Evolutionary conservation across 179 eudicot species (phyloP).

Genomic region (Amaranthus tricolor): DNA sequence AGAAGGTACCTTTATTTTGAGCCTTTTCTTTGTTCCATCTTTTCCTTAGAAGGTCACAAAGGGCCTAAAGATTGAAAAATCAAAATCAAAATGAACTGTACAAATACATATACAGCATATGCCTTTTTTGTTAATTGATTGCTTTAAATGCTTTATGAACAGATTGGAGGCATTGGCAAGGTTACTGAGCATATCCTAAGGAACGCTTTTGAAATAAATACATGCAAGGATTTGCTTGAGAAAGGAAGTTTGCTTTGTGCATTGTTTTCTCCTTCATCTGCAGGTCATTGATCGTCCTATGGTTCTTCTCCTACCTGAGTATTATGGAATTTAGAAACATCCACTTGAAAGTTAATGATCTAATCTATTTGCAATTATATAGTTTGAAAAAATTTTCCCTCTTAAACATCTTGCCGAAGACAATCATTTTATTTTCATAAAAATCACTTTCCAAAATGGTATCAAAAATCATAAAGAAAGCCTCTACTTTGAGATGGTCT

Average conservation of each 20-base stretch:
- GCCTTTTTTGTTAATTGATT: not conserved
- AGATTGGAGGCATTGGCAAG: slow-evolving; percentile 98
- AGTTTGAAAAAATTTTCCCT: slow-evolving; percentile 1
- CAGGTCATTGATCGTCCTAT: slow-evolving; percentile 47
- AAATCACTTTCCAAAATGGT: no score
- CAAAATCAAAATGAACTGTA: not conserved
- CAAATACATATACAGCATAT: not conserved
- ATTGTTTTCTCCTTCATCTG: slow-evolving; percentile 77
- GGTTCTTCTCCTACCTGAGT: slow-evolving; percentile 4
- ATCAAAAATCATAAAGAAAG: no score
- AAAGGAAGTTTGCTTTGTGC: slow-evolving; percentile 79
- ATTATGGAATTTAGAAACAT: not conserved
- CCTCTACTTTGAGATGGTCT: no score
- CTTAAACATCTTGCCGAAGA: not conserved
- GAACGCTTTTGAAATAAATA: slow-evolving; percentile 68
- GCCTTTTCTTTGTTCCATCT: not conserved
- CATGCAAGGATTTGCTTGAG: slow-evolving; percentile 83
- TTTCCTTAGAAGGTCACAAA: not conserved
- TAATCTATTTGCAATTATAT: not conserved
- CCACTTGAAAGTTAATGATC: not conserved
- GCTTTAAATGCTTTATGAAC: slow-evolving; percentile 21
- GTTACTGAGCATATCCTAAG: slow-evolving; percentile 84
- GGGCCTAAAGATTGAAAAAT: not conserved
- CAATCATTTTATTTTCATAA: no score
- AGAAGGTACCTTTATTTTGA: slow-evolving; percentile 58